Percentiles rank a stretch among this genome's conserved stretches.
Evolutionary conservation across 495 filamentous ascomycete genomes (phyloP).

Genomic region (Astrocystis sublimbata): DNA sequence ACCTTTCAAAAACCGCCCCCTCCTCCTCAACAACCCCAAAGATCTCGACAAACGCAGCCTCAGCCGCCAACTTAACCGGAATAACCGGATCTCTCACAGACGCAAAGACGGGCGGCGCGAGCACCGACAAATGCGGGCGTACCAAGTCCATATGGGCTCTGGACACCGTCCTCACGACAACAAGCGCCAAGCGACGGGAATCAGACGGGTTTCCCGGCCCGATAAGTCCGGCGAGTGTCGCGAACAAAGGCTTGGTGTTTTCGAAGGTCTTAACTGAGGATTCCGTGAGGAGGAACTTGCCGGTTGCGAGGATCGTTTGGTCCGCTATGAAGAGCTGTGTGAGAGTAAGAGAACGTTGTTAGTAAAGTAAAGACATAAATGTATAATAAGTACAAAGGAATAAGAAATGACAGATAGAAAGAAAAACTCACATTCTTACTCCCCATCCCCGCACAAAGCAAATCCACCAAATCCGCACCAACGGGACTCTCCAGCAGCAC

Average conservation of each 20-base stretch:
- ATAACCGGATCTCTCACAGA: constrained; percentile 92
- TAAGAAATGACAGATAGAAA: neutral
- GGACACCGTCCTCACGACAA: constrained; percentile 81
- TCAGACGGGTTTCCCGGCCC: constrained; percentile 74
- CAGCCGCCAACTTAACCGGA: constrained; percentile 91
- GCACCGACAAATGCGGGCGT: constrained; percentile 71
- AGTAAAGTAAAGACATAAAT: too few relatives aligned
- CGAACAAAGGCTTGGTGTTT: constrained; percentile 73
- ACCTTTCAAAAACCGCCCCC: constrained; percentile 86
- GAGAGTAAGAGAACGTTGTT: constrained; percentile 22
- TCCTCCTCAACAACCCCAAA: constrained; percentile 90
- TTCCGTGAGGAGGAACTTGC: constrained; percentile 82
- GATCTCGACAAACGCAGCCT: constrained; percentile 92
- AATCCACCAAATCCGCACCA: constrained; percentile 65
- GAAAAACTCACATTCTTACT: constrained; percentile 63
- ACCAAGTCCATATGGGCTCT: constrained; percentile 74
- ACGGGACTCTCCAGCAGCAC: constrained; percentile 64
- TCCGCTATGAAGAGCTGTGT: constrained; percentile 83
- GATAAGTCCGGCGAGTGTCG: constrained; percentile 71
- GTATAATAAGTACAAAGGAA: neutral
- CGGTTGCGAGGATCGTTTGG: constrained; percentile 89
- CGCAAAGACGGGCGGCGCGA: constrained; percentile 83
- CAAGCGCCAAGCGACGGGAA: constrained; percentile 83
- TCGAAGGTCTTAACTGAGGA: constrained; percentile 64
- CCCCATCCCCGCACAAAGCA: constrained; percentile 79